Percentiles rank a stretch among this genome's conserved stretches.
Conservation (phyloP, 176 grass and related monocot genomes). For the Lolium rigidum region DNA sequence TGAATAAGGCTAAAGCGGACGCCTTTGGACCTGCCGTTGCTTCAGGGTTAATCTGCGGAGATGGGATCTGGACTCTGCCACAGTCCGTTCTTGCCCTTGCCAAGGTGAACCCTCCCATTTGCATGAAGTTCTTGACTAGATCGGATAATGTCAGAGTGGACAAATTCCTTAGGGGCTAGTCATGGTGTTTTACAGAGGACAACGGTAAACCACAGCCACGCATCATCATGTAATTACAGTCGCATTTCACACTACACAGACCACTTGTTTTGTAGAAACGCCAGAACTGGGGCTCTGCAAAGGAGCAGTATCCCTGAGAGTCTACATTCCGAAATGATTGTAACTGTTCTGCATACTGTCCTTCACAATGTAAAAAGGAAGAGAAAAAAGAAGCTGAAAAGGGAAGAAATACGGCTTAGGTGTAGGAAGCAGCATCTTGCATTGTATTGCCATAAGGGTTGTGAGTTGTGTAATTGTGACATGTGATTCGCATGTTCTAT, state of each 20-base stretch:
- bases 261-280: constrained; percentile 36
- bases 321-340: neutral
- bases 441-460: neutral
- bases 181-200: neutral
- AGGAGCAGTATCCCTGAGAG: constrained; percentile 4
- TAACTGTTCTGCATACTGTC: neutral
- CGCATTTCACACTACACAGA: neutral
- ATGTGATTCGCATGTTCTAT: no score
- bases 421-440: neutral
- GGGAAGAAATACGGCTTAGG: neutral
- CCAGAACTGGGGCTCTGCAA: neutral
- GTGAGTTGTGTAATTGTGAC: neutral
- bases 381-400: neutral
- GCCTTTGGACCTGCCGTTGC: constrained; percentile 82
- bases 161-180: constrained; percentile 36
- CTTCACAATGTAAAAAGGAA: neutral
- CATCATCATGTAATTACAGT: constrained; percentile 45
- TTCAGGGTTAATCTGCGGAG: constrained; percentile 90
- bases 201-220: neutral
- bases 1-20: constrained; percentile 73
- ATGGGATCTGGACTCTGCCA: constrained; percentile 93
- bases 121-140: constrained; percentile 84
- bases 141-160: constrained; percentile 52
- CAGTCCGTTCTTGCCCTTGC: constrained; percentile 79
- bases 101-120: constrained; percentile 85